A percentile compares a stretch with the other conserved stretches of the same genome.
These are phyloP conservation scores for Chlorociboria aeruginascens DNA, from an alignment of 495 filamentous ascomycete genomes.

Conservation along the genomic window DNA sequence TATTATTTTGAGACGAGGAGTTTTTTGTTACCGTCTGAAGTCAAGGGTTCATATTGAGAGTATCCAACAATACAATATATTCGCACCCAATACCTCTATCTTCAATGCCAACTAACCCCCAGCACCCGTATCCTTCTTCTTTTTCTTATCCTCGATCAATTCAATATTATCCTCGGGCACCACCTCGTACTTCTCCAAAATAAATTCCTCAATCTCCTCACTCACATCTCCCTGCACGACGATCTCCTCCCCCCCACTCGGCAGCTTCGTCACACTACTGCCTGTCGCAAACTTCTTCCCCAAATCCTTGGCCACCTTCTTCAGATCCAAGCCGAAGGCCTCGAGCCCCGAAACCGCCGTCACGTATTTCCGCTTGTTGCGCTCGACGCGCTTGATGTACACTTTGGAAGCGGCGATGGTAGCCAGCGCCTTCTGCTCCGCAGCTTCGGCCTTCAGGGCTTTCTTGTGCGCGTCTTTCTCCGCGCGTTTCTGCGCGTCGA, in stretches of 20 bases:
- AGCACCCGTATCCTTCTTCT: slow-evolving; percentile 51
- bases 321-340: slow-evolving; percentile 80
- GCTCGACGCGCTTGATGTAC: slow-evolving; percentile 89
- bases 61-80: neutral
- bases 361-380: slow-evolving; percentile 94
- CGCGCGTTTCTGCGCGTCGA: slow-evolving; percentile 83
- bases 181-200: slow-evolving; percentile 69
- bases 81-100: neutral
- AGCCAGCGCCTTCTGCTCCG: slow-evolving; percentile 64
- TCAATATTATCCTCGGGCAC: slow-evolving; percentile 94
- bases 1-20: neutral
- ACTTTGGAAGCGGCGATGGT: slow-evolving; percentile 68
- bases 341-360: slow-evolving; percentile 85
- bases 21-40: slow-evolving; percentile 6
- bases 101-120: slow-evolving; percentile 2
- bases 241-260: slow-evolving; percentile 85
- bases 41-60: neutral
- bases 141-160: slow-evolving; percentile 87
- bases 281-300: slow-evolving; percentile 93
- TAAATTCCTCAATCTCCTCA: slow-evolving; percentile 84
- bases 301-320: slow-evolving; percentile 82
- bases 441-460: slow-evolving; percentile 79
- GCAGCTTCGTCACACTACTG: slow-evolving; percentile 77
- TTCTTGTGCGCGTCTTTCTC: slow-evolving; percentile 92
- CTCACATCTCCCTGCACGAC: slow-evolving; percentile 96